These are phyloP conservation scores for Catenaria anguillulae DNA, from an alignment of 371 early-diverging fungal genomes.

Conservation along the genomic window DNA sequence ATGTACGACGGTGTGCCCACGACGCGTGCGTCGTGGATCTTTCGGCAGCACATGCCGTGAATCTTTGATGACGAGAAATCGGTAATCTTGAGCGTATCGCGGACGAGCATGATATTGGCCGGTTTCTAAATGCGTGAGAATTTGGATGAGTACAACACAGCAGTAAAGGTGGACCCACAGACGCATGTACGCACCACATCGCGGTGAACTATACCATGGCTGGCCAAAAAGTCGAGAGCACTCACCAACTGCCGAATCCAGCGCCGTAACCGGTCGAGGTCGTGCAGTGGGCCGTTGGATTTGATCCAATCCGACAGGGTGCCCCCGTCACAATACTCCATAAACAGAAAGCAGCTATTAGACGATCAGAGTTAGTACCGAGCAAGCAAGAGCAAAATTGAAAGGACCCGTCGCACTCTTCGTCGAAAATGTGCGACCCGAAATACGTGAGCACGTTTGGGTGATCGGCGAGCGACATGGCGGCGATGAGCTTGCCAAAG, in stretches of 20 bases:
- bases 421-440: constrained; percentile 1
- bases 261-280: background rate
- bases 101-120: background rate
- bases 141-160: too few relatives aligned
- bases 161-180: background rate
- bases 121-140: background rate
- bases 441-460: background rate
- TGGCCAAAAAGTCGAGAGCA: background rate
- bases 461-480: background rate
- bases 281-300: background rate
- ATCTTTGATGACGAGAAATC: background rate
- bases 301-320: background rate
- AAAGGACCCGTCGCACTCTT: too few relatives aligned
- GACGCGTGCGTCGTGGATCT: background rate
- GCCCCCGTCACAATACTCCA: background rate
- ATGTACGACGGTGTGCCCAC: background rate
- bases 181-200: background rate
- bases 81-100: background rate
- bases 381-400: too few relatives aligned
- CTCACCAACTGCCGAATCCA: background rate
- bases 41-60: background rate
- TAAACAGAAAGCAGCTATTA: background rate
- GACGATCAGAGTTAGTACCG: too few relatives aligned
- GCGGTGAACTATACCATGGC: background rate
- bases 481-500: background rate